Evolutionary conservation across 352 stramenopile species (phyloP), one percentile per base, ranked within the genome.

Genomic region (Blastocystis sp.): DNA sequence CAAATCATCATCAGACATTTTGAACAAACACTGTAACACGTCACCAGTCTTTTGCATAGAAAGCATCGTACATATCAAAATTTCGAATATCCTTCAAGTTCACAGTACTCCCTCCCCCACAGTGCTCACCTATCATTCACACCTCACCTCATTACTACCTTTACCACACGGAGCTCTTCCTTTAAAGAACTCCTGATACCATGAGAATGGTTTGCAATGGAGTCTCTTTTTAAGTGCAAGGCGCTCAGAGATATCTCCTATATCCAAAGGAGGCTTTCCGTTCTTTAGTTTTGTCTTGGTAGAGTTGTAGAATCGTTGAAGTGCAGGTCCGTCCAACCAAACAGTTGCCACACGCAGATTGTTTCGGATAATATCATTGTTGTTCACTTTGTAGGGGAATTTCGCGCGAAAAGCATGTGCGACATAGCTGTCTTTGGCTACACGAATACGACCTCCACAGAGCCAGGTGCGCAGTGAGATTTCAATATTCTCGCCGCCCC

Each of bases 371-470:
- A 88, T 41, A 78, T 70, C 53, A 8, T 81, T 78, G n/a, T 41
- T 37, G 47, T 88, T 88, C 76, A 88, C 53, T 54, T 88, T 59
- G 53, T 88, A 88, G 7, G 76, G 53, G 55, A 88, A 88, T 5
- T 37, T 26, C 11, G 4, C 37, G 5, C 41, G 20, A 26, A 87
- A 87, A 24, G 16, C 16, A 34, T 87, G 75, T 7, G 75, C 75
- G 20, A 87, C 75, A 34, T 63, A 87, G 37, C 30, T 63, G 34
- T 87, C 75, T 18, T 87, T 87, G 7, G 75, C 75, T 76, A 87
- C 75, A 20, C n/a, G 24, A n/a, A 87, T 87, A 13, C n/a, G 50
- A 87, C 75, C 75, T 30, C 75, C 75, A 24, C 75, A 87, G 16
- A 87, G 62, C 75, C 75, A 87, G 18, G 75, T 87, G 18, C 75